These are phyloP conservation scores for Helicocarpus griseus DNA, from an alignment of 2,329 filamentous ascomycete genomes.

Conservation along the genomic window DNA sequence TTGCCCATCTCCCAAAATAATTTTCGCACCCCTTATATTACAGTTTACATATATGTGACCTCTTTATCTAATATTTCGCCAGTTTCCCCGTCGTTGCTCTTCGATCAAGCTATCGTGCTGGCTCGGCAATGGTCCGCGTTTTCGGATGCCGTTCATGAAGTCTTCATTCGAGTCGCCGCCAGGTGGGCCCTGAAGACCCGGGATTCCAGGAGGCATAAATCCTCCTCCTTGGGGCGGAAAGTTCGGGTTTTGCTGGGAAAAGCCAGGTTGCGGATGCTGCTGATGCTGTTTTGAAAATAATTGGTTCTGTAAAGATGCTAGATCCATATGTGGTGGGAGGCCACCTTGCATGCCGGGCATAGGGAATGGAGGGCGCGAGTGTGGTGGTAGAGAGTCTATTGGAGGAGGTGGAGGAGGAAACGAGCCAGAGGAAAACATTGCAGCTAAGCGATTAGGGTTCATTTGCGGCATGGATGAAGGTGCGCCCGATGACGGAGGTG, in stretches of 20 bases:
- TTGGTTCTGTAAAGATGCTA: constrained; percentile 30
- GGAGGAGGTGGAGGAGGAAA: constrained; percentile 49
- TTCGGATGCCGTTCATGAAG: constrained; percentile 37
- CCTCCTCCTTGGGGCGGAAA: constrained; percentile 27
- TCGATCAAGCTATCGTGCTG: constrained; percentile 72
- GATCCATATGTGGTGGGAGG: constrained; percentile 29
- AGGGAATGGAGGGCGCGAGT: constrained; percentile 27
- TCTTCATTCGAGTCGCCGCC: constrained; percentile 18
- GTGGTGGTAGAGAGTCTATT: constrained; percentile 12
- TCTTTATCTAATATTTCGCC: constrained; percentile 31
- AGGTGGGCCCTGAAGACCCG: constrained; percentile 26
- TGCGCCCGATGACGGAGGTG: constrained; percentile 19
- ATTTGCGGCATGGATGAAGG: constrained; percentile 39
- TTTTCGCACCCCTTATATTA: not conserved
- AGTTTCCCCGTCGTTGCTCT: constrained; percentile 57
- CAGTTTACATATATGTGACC: not conserved
- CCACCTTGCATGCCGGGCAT: constrained; percentile 42
- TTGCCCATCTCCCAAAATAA: not conserved
- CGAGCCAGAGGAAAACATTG: constrained; percentile 27
- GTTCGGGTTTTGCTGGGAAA: constrained; percentile 20
- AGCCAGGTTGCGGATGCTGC: constrained; percentile 18
- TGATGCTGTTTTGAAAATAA: constrained; percentile 26
- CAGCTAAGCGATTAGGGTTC: constrained; percentile 32
- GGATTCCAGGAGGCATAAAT: constrained; percentile 18
- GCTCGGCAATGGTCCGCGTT: constrained; percentile 64